A percentile compares a stretch with the other conserved stretches of the same genome.
phyloP scores from a whole-genome alignment of 2,329 filamentous ascomycete genomes.

The Onygena corvina region DNA sequence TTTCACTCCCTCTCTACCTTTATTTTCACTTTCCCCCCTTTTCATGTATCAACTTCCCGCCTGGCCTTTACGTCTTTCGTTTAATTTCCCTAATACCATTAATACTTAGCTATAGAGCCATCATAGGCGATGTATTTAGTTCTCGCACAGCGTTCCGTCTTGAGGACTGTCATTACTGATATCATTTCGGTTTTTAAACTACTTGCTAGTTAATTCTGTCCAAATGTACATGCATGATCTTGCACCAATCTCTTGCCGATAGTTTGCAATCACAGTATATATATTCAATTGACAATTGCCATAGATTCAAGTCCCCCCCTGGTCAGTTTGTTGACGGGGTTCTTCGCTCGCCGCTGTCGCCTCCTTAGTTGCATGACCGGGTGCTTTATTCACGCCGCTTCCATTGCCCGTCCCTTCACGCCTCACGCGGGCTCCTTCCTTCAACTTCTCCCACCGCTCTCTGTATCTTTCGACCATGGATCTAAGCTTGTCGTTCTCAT shows the following conservation, averaged over 20 bases:
- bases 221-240: neutral
- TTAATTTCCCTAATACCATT: neutral
- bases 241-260: neutral
- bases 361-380: neutral
- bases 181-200: neutral
- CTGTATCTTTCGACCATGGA: constrained; percentile 46
- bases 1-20: neutral
- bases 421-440: constrained; percentile 47
- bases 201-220: neutral
- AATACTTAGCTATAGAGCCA: constrained; percentile 5
- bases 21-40: neutral
- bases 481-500: constrained; percentile 49
- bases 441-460: constrained; percentile 57
- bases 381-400: neutral
- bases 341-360: neutral
- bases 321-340: neutral
- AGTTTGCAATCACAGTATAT: no score
- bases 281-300: neutral
- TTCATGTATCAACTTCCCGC: neutral
- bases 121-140: constrained; percentile 3
- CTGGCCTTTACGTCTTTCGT: neutral
- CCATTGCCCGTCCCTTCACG: constrained; percentile 21
- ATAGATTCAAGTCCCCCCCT: no score
- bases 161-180: neutral
- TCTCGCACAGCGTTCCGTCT: constrained; percentile 1